phyloP scores from a whole-genome alignment of 1,139 yeast genomes.

The Geotrichum phurueaensis region DNA sequence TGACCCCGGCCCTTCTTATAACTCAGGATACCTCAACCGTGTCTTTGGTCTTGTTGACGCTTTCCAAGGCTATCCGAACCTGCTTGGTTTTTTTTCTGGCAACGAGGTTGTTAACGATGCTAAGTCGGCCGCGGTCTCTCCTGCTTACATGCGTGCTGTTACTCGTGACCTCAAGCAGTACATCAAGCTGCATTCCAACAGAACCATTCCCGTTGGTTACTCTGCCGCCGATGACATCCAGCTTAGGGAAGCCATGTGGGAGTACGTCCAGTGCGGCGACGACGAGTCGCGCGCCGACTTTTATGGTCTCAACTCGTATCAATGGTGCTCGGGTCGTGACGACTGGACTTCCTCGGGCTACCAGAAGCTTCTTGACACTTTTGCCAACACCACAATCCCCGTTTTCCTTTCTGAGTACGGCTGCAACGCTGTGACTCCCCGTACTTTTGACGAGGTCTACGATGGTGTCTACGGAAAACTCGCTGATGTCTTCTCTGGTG shows the following conservation, averaged over 20 bases:
- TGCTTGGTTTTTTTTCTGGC: constrained; percentile 91
- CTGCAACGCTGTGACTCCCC: constrained; percentile 77
- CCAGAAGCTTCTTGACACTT: constrained; percentile 51
- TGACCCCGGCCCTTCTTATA: constrained; percentile 86
- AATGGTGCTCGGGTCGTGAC: constrained; percentile 78
- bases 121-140: constrained; percentile 51
- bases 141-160: constrained; percentile 62
- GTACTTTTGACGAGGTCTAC: constrained; percentile 69
- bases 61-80: constrained; percentile 77
- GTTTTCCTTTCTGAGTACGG: constrained; percentile 91
- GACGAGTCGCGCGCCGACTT: constrained; percentile 70
- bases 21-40: constrained; percentile 60
- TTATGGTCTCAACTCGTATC: constrained; percentile 92
- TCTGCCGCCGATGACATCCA: constrained; percentile 90
- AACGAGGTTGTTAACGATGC: constrained; percentile 85
- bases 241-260: constrained; percentile 69
- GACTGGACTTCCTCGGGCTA: constrained; percentile 64
- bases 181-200: constrained; percentile 50
- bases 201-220: constrained; percentile 85
- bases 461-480: constrained; percentile 42
- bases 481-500: constrained; percentile 69
- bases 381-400: constrained; percentile 63
- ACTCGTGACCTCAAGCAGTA: constrained; percentile 75
- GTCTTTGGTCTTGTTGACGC: constrained; percentile 76
- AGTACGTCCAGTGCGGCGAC: constrained; percentile 71